phyloP scores from a whole-genome alignment of 2,329 filamentous ascomycete species.

The Chrysoporthe puriensis region DNA sequence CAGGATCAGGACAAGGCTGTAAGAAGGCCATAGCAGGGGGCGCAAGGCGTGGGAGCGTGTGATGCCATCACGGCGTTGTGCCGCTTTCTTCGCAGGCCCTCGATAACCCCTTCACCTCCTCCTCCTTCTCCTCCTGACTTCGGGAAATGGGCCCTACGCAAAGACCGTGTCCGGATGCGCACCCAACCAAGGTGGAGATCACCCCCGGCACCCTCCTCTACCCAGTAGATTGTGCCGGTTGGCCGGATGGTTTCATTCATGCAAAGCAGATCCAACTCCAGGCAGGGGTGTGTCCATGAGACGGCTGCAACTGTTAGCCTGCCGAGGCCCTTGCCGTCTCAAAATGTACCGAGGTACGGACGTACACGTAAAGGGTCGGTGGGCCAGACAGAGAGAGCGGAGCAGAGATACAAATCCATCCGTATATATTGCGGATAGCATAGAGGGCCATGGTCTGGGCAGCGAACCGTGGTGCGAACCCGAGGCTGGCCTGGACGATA shows the following conservation, averaged over 20 bases:
- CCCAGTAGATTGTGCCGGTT: neutral
- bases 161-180: neutral
- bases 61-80: neutral
- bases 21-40: neutral
- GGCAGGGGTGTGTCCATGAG: neutral
- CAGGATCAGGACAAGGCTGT: neutral
- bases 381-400: neutral
- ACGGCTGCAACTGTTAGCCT: conserved; percentile 5
- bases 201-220: conserved; percentile 1
- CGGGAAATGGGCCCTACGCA: neutral
- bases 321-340: neutral
- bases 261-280: neutral
- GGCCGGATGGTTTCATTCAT: neutral
- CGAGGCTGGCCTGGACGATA: neutral
- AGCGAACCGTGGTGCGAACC: neutral
- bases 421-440: neutral
- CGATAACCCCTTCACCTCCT: neutral
- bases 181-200: conserved; percentile 2
- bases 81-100: neutral
- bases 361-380: too few relatives aligned
- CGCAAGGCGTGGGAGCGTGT: neutral
- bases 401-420: neutral
- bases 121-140: neutral
- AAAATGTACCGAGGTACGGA: neutral
- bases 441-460: neutral